Evolutionary conservation across 257 asterid genomes (phyloP).

Genomic region (Scutellaria baicalensis): DNA sequence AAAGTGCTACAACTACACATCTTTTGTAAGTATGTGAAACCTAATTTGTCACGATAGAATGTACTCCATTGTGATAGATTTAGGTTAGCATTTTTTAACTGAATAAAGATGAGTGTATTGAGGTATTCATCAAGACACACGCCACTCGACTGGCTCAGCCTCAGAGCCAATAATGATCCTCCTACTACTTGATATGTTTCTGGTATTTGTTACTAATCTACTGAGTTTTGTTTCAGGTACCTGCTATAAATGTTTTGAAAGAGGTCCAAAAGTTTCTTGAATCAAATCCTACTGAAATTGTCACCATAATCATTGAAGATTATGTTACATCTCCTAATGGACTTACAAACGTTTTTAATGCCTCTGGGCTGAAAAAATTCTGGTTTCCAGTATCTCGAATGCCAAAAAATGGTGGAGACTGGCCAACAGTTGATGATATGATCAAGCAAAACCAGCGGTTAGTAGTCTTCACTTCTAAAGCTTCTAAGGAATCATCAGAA

Average conservation of each 20-base stretch:
- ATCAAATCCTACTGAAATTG: slow-evolving; percentile 79
- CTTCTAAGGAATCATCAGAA: slow-evolving; percentile 71
- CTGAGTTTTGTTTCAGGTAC: slow-evolving; percentile 43
- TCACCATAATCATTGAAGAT: slow-evolving; percentile 84
- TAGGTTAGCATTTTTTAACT: not conserved
- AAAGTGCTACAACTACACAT: slow-evolving; percentile 76
- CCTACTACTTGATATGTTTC: not conserved
- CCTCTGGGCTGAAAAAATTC: slow-evolving; percentile 67
- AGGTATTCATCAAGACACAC: not conserved
- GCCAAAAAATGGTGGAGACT: slow-evolving; percentile 81
- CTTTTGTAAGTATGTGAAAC: slow-evolving; percentile 61
- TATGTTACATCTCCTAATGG: slow-evolving; percentile 76
- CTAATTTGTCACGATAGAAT: not conserved
- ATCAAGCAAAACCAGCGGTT: slow-evolving; percentile 64
- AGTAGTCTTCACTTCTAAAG: slow-evolving; percentile 84
- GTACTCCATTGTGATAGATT: not conserved
- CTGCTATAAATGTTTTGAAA: slow-evolving; percentile 67
- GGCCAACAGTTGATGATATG: slow-evolving; percentile 96
- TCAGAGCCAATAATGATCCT: not conserved
- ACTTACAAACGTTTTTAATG: slow-evolving; percentile 54
- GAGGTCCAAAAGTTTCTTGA: slow-evolving; percentile 74
- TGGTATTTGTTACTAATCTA: slow-evolving; percentile 12
- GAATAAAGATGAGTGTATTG: not conserved
- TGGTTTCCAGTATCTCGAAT: slow-evolving; percentile 79
- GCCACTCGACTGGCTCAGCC: too few relatives aligned